Evolutionary conservation across 2,329 filamentous ascomycete species (phyloP).

Genomic region (Helotiales sp.): DNA sequence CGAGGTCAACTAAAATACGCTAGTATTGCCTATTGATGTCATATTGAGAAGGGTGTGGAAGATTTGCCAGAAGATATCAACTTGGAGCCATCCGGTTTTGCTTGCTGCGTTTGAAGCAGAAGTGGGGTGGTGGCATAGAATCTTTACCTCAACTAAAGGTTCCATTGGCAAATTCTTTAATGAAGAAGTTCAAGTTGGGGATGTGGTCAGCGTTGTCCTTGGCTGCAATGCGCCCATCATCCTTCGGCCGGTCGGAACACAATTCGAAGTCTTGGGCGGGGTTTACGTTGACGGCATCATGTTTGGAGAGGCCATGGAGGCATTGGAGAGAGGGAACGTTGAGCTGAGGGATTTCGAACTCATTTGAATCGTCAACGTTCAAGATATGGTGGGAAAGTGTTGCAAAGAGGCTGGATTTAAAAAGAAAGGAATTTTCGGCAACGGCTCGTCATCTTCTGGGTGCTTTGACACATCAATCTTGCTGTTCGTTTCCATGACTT

Average conservation of each 20-base stretch:
- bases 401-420: neutral
- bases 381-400: neutral
- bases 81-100: neutral
- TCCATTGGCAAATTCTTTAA: neutral
- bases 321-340: neutral
- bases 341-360: neutral
- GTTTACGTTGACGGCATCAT: constrained; percentile 22
- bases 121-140: neutral
- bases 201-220: constrained; percentile 14
- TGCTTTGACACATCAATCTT: neutral
- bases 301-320: constrained; percentile 15
- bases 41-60: neutral
- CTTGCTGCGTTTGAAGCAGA: neutral
- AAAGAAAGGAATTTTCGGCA: neutral
- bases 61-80: neutral
- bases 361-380: neutral
- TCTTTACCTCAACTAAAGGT: neutral
- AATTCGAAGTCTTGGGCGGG: constrained; percentile 15
- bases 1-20: too few relatives aligned
- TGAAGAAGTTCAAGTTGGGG: neutral
- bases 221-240: constrained; percentile 11
- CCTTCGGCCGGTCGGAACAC: neutral
- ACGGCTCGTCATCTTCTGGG: neutral
- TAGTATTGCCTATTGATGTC: too few relatives aligned
- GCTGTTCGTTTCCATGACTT: neutral